Base-by-base conservation (phyloP, 164 flowering plant species). In the Santalum album region DNA sequence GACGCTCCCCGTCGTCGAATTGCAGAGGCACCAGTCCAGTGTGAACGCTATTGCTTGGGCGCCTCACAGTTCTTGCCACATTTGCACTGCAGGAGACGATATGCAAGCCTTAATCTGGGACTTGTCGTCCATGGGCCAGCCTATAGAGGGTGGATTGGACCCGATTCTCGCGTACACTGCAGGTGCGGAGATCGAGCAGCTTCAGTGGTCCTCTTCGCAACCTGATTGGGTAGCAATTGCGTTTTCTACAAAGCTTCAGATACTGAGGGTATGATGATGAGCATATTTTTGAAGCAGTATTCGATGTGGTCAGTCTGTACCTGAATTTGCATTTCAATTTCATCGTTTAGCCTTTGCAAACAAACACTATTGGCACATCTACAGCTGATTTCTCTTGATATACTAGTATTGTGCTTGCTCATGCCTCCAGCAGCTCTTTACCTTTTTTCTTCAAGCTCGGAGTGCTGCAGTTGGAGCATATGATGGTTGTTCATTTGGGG, bases 211-310 rank as follows among this genome's bases (percentile, higher is more conserved):
- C 0, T 79, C 91, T 0, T 79, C 91, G 1, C 95, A 82, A 78
- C 92, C 97, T 11, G 97, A 89, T 64, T 89, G 97, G 95, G 95
- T 89, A 1, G 97, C 95, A 0, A 84, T 89, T 56, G 92, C 95
- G 20, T 89, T 81, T 70, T 76, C 95, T 3, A 61, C 76, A 26
- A 89, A 86, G 85, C 90, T 88, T 49, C 98, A 91, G 87, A 88
- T 86, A 51, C 76, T 91, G 51, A 78, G 90, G 73, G 98, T 86
- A 42, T 90, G 74, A 78, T 14, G 19, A 49, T 23, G 27, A 42
- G 7, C 45, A 38, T n/a, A n/a, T n/a, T n/a, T n/a, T n/a, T n/a
- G n/a, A n/a, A n/a, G n/a, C n/a, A n/a, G n/a, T n/a, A n/a, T n/a
- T n/a, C n/a, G n/a, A n/a, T n/a, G n/a, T n/a, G n/a, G n/a, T n/a